phyloP scores from a whole-genome alignment of 1,139 yeast species.

The Wickerhamomyces sp. region DNA sequence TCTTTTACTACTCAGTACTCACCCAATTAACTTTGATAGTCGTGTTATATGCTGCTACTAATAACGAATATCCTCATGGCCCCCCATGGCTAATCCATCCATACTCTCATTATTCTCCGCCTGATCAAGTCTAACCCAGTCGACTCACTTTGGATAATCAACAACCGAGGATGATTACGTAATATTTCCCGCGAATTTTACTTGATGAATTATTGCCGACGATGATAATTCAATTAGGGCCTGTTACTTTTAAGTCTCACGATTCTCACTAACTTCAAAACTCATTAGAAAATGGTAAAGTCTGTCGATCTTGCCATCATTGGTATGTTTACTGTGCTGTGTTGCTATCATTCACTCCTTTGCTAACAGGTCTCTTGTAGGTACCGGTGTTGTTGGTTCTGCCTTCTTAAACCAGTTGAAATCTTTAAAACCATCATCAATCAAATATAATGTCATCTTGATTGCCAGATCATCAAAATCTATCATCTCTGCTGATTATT shows the following conservation, averaged over 20 bases:
- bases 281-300: slow-evolving; percentile 35
- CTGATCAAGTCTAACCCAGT: too few species aligned
- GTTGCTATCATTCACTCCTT: not conserved
- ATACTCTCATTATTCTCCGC: too few species aligned
- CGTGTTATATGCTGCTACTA: too few species aligned
- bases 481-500: slow-evolving; percentile 59
- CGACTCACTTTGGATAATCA: too few species aligned
- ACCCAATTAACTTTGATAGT: too few species aligned
- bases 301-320: slow-evolving; percentile 76
- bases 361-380: slow-evolving; percentile 24
- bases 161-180: too few species aligned
- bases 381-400: slow-evolving; percentile 93
- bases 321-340: slow-evolving; percentile 35
- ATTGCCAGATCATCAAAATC: slow-evolving; percentile 75
- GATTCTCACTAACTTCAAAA: not conserved
- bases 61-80: too few species aligned
- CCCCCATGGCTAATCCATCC: too few species aligned
- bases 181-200: too few species aligned
- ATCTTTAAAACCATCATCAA: slow-evolving; percentile 29
- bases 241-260: too few species aligned
- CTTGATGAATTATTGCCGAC: not conserved
- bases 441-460: slow-evolving; percentile 71
- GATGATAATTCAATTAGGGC: too few species aligned
- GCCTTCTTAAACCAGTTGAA: slow-evolving; percentile 78
- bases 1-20: too few species aligned